Evolutionary conservation across 1,139 yeast genomes (phyloP), one percentile per base, ranked within the genome.

Genomic region (Cylindricascospora bacillispora): DNA sequence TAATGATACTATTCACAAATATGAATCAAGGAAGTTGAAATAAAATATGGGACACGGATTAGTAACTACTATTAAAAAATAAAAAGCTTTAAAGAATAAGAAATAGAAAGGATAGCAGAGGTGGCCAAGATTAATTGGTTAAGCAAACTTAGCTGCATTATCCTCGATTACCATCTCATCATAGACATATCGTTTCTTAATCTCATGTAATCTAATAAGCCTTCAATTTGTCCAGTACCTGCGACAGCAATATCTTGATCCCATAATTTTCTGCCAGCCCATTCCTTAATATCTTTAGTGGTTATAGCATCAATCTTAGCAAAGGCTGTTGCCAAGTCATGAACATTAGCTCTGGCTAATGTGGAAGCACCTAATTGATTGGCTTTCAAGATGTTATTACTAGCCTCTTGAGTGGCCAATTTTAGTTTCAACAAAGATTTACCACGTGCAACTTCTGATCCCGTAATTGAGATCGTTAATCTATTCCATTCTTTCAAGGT

Each of bases 401-500:
- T 56, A 34, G 72, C 68, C 47, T 68, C 59, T 32, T 55, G 58
- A 11, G 26, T 22, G 47, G 75, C 67, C 43, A 77, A 53, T 43
- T 68, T 67, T 48, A 76, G 63, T 62, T 79, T 78, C 54, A 72
- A 67, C 49, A 71, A 62, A 45, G 74, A 70, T 63, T 79, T 79
- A 49, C 76, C 93, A 62, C 83, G 70, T 43, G 74, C 73, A 45
- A 80, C 73, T 63, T 80, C 92, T 35, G 80, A 70, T 44, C 76
- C 82, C 42, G 83, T 67, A 50, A 80, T 63, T 15, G 86, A 74
- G 43, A 74, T 62, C 16, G 85, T 67, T 57, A 78, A 70, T 67
- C 89, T 73, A 67, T 78, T 78, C 92, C 92, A 80, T 66, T 78
- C 79, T 62, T 77, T 80, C 59, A 78, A 65, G 38, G 81, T 65